Evolutionary conservation across 2,329 filamentous ascomycete genomes (phyloP).

Genomic region (Exophiala bonariae): DNA sequence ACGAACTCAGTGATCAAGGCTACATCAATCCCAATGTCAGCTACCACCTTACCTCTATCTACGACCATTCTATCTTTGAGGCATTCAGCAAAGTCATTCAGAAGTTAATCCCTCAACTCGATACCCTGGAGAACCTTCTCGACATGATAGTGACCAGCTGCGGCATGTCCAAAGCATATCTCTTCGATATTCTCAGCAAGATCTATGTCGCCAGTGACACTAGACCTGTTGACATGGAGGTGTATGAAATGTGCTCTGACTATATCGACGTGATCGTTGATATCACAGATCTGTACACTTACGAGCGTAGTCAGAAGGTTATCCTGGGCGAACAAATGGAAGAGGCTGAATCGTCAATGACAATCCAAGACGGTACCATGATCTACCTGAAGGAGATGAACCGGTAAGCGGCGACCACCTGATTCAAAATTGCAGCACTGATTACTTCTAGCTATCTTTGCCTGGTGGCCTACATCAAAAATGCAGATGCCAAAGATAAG

Average conservation of each 20-base stretch:
- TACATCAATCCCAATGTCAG: conserved; percentile 92
- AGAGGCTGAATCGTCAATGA: conserved; percentile 63
- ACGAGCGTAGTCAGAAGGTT: conserved; percentile 32
- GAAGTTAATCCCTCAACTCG: conserved; percentile 90
- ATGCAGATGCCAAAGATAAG: conserved; percentile 64
- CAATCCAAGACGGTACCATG: conserved; percentile 61
- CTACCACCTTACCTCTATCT: conserved; percentile 96
- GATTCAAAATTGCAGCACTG: conserved; percentile 5
- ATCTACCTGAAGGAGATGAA: conserved; percentile 68
- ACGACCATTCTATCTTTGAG: conserved; percentile 98
- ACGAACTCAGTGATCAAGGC: conserved; percentile 89
- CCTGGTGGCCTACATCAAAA: conserved; percentile 64
- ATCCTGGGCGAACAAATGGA: conserved; percentile 46
- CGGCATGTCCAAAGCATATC: conserved; percentile 94
- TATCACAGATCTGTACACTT: conserved; percentile 93
- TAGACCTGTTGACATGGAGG: conserved; percentile 87
- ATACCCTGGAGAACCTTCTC: conserved; percentile 88
- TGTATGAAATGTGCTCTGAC: conserved; percentile 97
- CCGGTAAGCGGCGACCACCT: conserved; percentile 49
- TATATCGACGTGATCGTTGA: conserved; percentile 99
- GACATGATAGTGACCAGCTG: conserved; percentile 92
- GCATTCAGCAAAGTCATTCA: conserved; percentile 98
- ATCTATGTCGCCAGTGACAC: conserved; percentile 98
- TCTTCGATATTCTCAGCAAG: conserved; percentile 96
- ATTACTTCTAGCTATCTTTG: conserved; percentile 56